Conservation (phyloP, 768 basidiomycete genomes). For the Tulasnella sp. region DNA sequence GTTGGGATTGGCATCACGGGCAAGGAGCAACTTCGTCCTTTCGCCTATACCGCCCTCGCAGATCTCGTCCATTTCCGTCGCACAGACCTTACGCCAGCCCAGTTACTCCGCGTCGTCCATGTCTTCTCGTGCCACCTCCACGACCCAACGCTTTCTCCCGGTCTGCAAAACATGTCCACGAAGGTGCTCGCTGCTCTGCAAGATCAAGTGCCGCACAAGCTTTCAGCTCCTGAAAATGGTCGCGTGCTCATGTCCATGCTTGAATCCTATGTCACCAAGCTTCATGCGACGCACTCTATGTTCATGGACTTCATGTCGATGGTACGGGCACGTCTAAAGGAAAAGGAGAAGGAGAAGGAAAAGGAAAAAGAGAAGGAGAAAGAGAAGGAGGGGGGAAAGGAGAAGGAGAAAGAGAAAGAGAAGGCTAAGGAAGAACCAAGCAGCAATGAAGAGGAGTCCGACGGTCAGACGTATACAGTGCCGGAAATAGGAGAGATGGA, state of each 20-base stretch:
- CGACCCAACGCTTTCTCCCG: slow-evolving; percentile 70
- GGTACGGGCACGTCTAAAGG: slow-evolving; percentile 44
- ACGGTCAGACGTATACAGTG: slow-evolving; percentile 22
- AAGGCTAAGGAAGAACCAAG: background rate
- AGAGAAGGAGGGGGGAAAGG: slow-evolving; percentile 27
- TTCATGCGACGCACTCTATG: slow-evolving; percentile 68
- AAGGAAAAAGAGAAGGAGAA: slow-evolving; percentile 34
- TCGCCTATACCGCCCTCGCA: slow-evolving; percentile 79
- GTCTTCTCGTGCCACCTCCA: slow-evolving; percentile 85
- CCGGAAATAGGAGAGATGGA: slow-evolving; percentile 67
- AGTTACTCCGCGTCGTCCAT: slow-evolving; percentile 69
- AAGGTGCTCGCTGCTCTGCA: slow-evolving; percentile 88
- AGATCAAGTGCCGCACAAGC: slow-evolving; percentile 73
- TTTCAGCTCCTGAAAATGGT: slow-evolving; percentile 57
- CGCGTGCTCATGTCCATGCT: slow-evolving; percentile 67
- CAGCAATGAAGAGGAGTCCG: slow-evolving; percentile 23
- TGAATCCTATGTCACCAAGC: slow-evolving; percentile 73
- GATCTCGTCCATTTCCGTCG: slow-evolving; percentile 92
- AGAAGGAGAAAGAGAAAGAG: slow-evolving; percentile 21
- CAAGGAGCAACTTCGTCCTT: slow-evolving; percentile 73
- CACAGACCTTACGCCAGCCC: slow-evolving; percentile 64
- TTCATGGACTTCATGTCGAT: slow-evolving; percentile 45
- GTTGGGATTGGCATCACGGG: slow-evolving; percentile 77
- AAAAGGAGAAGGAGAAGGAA: slow-evolving; percentile 15
- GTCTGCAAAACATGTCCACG: slow-evolving; percentile 80